phyloP scores from a whole-genome alignment of 192 early-diverging fungal genomes.

The Coemansia sp. region DNA sequence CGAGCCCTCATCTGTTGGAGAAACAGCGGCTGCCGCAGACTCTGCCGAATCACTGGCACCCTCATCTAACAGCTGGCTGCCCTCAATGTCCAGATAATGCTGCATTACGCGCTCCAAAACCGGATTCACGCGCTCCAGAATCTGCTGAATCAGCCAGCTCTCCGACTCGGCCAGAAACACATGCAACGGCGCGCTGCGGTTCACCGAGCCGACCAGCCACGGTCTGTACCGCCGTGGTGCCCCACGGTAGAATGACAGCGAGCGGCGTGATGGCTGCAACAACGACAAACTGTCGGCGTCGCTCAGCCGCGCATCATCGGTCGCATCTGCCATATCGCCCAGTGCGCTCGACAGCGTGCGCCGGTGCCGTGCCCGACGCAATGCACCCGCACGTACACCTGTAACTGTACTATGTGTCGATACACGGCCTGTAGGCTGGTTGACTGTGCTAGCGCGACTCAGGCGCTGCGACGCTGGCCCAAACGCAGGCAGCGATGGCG shows the following conservation, averaged over 20 bases:
- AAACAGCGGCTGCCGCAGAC: background rate
- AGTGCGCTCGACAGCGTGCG: conserved; percentile 19
- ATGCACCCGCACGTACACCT: conserved; percentile 2
- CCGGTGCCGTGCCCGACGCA: conserved; percentile 26
- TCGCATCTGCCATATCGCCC: conserved; percentile 3
- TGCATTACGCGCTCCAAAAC: conserved; percentile 44
- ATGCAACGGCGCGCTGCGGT: conserved; percentile 45
- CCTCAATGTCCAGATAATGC: conserved; percentile 49
- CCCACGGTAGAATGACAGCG: conserved; percentile 22
- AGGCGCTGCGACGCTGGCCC: background rate
- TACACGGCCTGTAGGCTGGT: background rate
- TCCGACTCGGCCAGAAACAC: conserved; percentile 50
- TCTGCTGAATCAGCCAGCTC: conserved; percentile 55
- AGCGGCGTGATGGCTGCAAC: conserved; percentile 24
- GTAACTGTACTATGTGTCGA: background rate
- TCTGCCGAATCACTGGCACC: background rate
- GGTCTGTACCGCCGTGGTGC: conserved; percentile 35
- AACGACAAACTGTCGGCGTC: background rate
- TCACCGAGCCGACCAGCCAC: conserved; percentile 43
- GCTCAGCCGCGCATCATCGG: background rate
- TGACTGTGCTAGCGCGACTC: conserved; percentile 17
- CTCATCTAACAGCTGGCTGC: conserved; percentile 38
- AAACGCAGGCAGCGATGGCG: conserved; percentile 27
- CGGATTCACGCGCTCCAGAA: conserved; percentile 47
- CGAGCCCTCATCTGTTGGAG: background rate